These are phyloP conservation scores for Agrocybe pediades DNA, from an alignment of 768 basidiomycete genomes.

Conservation along the genomic window DNA sequence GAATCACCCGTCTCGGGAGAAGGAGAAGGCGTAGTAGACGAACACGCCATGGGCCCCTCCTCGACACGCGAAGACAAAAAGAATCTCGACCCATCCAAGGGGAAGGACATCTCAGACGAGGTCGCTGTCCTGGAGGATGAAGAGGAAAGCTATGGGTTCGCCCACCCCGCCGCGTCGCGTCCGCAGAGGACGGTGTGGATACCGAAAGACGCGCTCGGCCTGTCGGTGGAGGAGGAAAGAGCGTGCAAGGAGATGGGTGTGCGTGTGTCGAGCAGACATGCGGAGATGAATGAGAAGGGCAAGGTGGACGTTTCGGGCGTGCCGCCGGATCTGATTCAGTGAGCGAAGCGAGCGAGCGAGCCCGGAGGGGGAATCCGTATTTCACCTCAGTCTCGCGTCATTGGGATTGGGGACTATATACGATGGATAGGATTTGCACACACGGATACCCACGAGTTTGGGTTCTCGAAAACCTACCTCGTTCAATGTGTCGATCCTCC, in stretches of 20 bases:
- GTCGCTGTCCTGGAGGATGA: slow-evolving; percentile 19
- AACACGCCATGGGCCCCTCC: not conserved
- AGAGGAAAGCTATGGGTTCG: slow-evolving; percentile 68
- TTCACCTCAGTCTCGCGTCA: too few species aligned
- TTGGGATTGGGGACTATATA: too few species aligned
- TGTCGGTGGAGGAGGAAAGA: slow-evolving; percentile 55
- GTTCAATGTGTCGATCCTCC: too few species aligned
- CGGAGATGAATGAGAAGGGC: slow-evolving; percentile 32
- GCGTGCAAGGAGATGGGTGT: slow-evolving; percentile 64
- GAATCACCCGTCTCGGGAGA: not conserved
- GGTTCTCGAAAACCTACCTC: too few species aligned
- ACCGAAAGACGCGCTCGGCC: slow-evolving; percentile 69
- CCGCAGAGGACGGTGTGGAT: slow-evolving; percentile 86
- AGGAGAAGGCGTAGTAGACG: not conserved
- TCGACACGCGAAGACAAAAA: slow-evolving; percentile 10
- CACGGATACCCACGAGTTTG: too few species aligned
- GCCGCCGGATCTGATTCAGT: slow-evolving; percentile 34
- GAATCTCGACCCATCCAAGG: slow-evolving; percentile 2
- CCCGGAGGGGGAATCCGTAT: too few species aligned
- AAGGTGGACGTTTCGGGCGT: slow-evolving; percentile 38
- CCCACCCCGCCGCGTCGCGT: slow-evolving; percentile 79
- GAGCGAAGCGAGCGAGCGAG: too few species aligned
- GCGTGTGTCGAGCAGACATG: slow-evolving; percentile 40
- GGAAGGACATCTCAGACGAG: slow-evolving; percentile 8
- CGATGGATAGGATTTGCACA: too few species aligned